Conservation (phyloP, 176 grass and related monocot species). For the Raddia guianensis region DNA sequence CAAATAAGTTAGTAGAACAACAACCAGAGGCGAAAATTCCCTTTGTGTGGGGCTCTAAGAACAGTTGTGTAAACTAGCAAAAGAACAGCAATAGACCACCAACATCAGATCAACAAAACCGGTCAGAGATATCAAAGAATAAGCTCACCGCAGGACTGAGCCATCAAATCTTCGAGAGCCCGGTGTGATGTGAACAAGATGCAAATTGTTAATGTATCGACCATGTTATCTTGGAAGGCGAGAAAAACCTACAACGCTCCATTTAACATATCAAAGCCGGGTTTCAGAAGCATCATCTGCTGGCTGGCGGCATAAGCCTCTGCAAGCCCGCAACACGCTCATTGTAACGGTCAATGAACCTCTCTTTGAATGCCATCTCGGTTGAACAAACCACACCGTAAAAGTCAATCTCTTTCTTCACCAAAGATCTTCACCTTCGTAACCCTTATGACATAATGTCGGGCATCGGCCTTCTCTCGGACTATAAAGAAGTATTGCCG, state of each 20-base stretch:
- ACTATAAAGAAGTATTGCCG: constrained; percentile 25
- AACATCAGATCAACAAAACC: too few species aligned
- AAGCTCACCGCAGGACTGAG: too few species aligned
- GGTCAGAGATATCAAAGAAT: too few species aligned
- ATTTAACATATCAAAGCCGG: background rate
- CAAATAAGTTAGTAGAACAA: too few species aligned
- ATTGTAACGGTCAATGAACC: constrained; percentile 32
- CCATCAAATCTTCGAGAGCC: too few species aligned
- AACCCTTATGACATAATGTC: constrained; percentile 39
- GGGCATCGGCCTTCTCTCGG: constrained; percentile 47
- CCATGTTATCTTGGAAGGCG: too few species aligned
- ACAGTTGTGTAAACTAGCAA: too few species aligned
- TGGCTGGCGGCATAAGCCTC: constrained; percentile 35
- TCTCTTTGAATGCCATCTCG: background rate
- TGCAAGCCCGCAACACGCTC: constrained; percentile 10
- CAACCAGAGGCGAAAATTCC: too few species aligned
- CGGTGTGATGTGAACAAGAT: too few species aligned
- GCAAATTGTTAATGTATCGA: too few species aligned
- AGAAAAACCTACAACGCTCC: background rate
- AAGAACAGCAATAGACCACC: too few species aligned
- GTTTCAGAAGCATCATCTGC: background rate
- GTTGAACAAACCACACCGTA: accelerated
- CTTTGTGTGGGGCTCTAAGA: too few species aligned
- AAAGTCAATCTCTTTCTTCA: background rate
- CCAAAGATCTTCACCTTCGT: constrained; percentile 45